Base-by-base conservation (phyloP, 345 rosid genomes). In the Lepidium africanum region DNA sequence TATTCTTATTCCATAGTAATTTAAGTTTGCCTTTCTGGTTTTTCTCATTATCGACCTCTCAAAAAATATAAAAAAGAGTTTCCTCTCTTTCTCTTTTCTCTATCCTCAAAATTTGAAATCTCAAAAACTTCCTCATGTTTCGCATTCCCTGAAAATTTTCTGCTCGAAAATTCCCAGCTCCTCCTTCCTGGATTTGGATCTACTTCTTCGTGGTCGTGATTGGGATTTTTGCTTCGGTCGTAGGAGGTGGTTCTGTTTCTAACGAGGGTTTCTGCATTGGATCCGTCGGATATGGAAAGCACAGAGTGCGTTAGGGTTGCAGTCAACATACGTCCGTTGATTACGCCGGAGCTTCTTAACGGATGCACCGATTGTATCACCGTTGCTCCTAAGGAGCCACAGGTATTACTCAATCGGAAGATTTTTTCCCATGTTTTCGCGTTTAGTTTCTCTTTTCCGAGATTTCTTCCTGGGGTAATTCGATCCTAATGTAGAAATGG, bases 291-390 rank as follows among this genome's bases (percentile, higher is more conserved):
- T 39, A 87, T 87, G 94, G 94, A 87, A 51, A 77, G 50, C 55
- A 48, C 83, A 6, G 88, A 82, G 76, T 86, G 87, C 61, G 99
- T 94, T 23, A 80, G 83, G 54, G 97, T 94, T 14, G 97, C 99
- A 0, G 96, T 94, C 36, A 91, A 94, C 33, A 81, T 94, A 12
- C 85, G 99, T 0, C 97, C 99, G 37, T 59, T 91, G 54, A 94
- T 94, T 66, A 91, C 96, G 5, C 70, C 88, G 9, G 99, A 94
- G 85, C 97, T 94, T 74, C 79, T 87, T 10, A 77, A 77, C 49
- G 99, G 97, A 17, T 89, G 95, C 45, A 86, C 91, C 1, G 97
- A 94, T 81, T 91, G 97, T 79, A 89, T 91, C 79, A 84, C 91
- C 25, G 82, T 91, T 5, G 80, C 81, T 14, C 92, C 92, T 1